Conservation (phyloP, 108 stramenopile genomes). For the Poteriospumella lacustris region DNA sequence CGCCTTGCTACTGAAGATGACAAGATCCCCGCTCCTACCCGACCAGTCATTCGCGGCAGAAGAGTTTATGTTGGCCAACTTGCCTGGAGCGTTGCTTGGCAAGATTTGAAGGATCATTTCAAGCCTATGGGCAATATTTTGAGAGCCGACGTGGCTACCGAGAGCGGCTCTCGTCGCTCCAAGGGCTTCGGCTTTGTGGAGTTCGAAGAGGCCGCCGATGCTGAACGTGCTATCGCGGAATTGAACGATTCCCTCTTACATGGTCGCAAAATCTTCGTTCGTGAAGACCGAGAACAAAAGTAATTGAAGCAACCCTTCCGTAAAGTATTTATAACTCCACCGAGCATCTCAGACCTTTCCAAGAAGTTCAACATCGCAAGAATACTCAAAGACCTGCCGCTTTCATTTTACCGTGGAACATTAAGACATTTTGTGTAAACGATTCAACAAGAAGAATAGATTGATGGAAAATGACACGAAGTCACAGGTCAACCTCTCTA, state of each 20-base stretch:
- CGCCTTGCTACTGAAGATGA: background rate
- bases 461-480: too few species aligned
- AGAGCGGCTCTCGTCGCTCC: constrained; percentile 46
- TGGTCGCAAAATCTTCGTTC: constrained; percentile 44
- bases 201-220: constrained; percentile 69
- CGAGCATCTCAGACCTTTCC: too few species aligned
- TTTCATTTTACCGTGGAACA: too few species aligned
- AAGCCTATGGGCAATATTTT: constrained; percentile 30
- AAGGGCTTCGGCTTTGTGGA: constrained; percentile 80
- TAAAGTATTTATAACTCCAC: too few species aligned
- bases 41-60: constrained; percentile 36
- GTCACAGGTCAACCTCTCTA: too few species aligned
- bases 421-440: too few species aligned
- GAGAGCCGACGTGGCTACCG: background rate
- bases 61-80: constrained; percentile 79
- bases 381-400: too few species aligned
- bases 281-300: constrained; percentile 42
- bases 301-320: too few species aligned
- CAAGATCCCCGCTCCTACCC: background rate
- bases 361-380: too few species aligned
- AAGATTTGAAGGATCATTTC: constrained; percentile 80
- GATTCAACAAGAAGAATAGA: too few species aligned
- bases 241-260: constrained; percentile 67
- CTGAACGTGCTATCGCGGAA: constrained; percentile 64
- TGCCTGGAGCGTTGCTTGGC: constrained; percentile 66